Conservation (phyloP, 2,329 filamentous ascomycete genomes). For the Fusarium sp. region DNA sequence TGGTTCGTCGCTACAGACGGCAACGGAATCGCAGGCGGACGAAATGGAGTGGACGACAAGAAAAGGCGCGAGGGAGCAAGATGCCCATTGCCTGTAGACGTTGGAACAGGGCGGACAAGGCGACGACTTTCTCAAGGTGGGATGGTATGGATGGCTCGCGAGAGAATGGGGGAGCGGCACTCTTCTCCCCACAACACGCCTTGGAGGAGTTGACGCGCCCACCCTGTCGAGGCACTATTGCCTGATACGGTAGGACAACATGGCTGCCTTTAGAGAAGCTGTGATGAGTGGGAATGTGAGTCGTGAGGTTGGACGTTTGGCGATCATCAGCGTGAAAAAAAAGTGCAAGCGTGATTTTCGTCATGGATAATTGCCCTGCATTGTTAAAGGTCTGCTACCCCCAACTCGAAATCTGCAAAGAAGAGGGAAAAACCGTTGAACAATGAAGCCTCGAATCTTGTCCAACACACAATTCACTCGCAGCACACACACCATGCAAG, state of each 20-base stretch:
- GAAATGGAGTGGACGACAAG: conserved; percentile 39
- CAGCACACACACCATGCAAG: conserved; percentile 6
- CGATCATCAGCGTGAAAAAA: not conserved
- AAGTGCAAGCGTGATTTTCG: not conserved
- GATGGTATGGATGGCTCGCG: conserved; percentile 19
- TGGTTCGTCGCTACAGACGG: conserved; percentile 1
- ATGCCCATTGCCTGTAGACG: conserved; percentile 30
- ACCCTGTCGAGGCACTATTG: conserved; percentile 34
- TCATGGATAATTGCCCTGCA: not conserved
- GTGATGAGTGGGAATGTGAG: not conserved
- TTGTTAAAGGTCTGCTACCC: not conserved
- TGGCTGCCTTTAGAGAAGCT: conserved; percentile 21
- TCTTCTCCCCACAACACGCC: conserved; percentile 35
- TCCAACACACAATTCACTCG: not conserved
- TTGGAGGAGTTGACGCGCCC: conserved; percentile 30
- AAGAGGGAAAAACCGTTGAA: not conserved
- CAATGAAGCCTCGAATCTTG: not conserved
- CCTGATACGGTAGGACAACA: conserved; percentile 23
- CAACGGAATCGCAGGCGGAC: conserved; percentile 38
- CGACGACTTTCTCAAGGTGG: conserved; percentile 31
- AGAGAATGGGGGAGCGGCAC: conserved; percentile 16
- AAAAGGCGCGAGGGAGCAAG: conserved; percentile 33
- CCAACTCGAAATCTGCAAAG: not conserved
- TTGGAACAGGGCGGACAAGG: conserved; percentile 42
- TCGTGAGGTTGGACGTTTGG: not conserved